phyloP scores from a whole-genome alignment of 1,139 yeast genomes.

The Chernovozyma aurita region DNA sequence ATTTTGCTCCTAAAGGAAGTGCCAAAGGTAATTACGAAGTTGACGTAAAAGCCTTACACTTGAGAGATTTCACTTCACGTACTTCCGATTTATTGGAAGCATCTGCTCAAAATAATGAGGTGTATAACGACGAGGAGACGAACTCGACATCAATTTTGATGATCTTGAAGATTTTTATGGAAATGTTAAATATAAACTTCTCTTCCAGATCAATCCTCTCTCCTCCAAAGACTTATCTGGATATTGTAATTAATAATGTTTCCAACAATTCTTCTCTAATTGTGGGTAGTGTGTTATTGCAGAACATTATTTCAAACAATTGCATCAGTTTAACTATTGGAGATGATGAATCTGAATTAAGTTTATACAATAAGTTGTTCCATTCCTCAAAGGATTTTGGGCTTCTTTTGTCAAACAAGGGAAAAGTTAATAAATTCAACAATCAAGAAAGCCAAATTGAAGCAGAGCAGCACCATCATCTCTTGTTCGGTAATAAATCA shows the following conservation, averaged over 20 bases:
- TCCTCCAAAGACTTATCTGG: constrained; percentile 29
- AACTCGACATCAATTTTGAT: constrained; percentile 46
- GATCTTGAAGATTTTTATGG: constrained; percentile 51
- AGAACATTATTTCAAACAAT: neutral
- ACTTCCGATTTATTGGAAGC: constrained; percentile 68
- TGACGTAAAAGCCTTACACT: constrained; percentile 51
- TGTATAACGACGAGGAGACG: constrained; percentile 25
- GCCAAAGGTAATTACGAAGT: constrained; percentile 13
- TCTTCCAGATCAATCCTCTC: constrained; percentile 52
- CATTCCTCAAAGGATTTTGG: constrained; percentile 27
- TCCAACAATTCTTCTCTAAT: constrained; percentile 22
- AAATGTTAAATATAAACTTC: constrained; percentile 45
- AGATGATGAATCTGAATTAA: constrained; percentile 15
- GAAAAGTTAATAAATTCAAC: constrained; percentile 8
- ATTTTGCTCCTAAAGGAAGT: constrained; percentile 10
- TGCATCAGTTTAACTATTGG: constrained; percentile 12
- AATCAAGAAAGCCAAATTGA: constrained; percentile 2
- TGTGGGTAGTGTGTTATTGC: constrained; percentile 18
- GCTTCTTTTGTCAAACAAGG: constrained; percentile 20
- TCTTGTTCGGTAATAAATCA: constrained; percentile 15
- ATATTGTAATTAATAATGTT: constrained; percentile 29
- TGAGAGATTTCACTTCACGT: constrained; percentile 58
- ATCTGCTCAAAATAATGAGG: constrained; percentile 26
- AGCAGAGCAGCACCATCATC: constrained; percentile 7
- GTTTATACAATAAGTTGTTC: constrained; percentile 24